These are phyloP conservation scores for Xylaria castorea DNA, from an alignment of 495 filamentous ascomycete species.

Conservation along the genomic window DNA sequence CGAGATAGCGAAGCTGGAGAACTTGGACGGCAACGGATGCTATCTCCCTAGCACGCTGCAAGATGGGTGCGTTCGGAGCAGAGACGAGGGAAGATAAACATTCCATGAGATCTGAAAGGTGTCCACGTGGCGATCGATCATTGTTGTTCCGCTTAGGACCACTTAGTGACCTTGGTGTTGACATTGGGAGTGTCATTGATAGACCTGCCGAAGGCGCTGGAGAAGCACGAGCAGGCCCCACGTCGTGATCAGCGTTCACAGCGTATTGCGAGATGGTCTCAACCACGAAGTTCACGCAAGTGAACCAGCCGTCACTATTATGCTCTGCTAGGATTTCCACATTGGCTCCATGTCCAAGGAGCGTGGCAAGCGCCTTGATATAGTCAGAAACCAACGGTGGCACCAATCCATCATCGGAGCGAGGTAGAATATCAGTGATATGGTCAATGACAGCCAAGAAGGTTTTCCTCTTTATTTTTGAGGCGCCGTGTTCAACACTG, in stretches of 20 bases:
- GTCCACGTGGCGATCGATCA: slow-evolving; percentile 32
- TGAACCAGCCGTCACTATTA: slow-evolving; percentile 68
- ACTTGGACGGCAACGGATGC: slow-evolving; percentile 65
- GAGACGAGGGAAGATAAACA: slow-evolving; percentile 71
- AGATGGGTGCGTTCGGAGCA: slow-evolving; percentile 74
- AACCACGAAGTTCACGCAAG: slow-evolving; percentile 71
- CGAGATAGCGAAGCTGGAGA: slow-evolving; percentile 63
- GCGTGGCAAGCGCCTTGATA: slow-evolving; percentile 70
- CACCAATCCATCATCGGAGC: slow-evolving; percentile 66
- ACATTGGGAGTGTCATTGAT: slow-evolving; percentile 36
- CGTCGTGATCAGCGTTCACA: slow-evolving; percentile 45
- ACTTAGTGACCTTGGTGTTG: slow-evolving; percentile 42
- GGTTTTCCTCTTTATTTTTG: slow-evolving; percentile 74
- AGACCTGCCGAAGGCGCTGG: slow-evolving; percentile 46
- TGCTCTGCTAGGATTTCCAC: slow-evolving; percentile 71
- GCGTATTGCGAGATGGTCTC: slow-evolving; percentile 55
- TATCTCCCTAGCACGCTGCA: slow-evolving; percentile 63
- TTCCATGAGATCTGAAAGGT: slow-evolving; percentile 61
- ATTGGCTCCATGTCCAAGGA: slow-evolving; percentile 76
- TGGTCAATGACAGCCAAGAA: slow-evolving; percentile 80
- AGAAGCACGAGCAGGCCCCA: slow-evolving; percentile 44
- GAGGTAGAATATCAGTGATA: slow-evolving; percentile 75
- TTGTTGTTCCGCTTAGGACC: slow-evolving; percentile 26
- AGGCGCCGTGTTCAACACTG: slow-evolving; percentile 70
- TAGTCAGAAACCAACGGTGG: slow-evolving; percentile 80